These are phyloP conservation scores for Ceratobasidium sp. DNA, from an alignment of 1,284 basidiomycete genomes.

Conservation along the genomic window DNA sequence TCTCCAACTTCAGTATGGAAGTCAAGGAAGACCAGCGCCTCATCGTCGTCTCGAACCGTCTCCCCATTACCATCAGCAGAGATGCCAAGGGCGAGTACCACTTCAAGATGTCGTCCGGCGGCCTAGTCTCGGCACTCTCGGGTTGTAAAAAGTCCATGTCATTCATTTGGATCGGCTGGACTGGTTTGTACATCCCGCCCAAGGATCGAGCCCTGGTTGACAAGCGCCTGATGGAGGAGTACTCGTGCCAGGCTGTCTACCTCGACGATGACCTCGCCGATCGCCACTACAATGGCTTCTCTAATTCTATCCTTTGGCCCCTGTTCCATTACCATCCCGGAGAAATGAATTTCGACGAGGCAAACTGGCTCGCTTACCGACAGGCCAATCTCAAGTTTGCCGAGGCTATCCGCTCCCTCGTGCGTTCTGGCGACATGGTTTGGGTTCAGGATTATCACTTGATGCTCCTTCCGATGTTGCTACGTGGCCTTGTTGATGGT, in stretches of 20 bases:
- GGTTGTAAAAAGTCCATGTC: conserved; percentile 96
- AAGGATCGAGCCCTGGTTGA: conserved; percentile 88
- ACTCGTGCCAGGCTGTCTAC: conserved; percentile 97
- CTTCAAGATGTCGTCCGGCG: conserved; percentile 97
- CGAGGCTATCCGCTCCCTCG: conserved; percentile 79
- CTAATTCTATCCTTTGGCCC: conserved; percentile 99
- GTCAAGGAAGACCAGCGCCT: conserved; percentile 61
- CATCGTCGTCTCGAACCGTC: conserved; percentile 94
- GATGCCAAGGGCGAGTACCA: conserved; percentile 88
- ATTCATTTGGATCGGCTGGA: conserved; percentile 97
- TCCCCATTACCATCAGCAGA: conserved; percentile 91
- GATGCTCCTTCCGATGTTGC: conserved; percentile 96
- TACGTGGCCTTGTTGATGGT: conserved; percentile 87
- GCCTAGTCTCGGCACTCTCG: conserved; percentile 90
- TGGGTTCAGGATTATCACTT: conserved; percentile 99
- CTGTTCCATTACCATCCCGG: conserved; percentile 99
- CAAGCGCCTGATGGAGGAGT: conserved; percentile 89
- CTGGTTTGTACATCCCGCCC: conserved; percentile 86
- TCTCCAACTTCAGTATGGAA: conserved; percentile 44
- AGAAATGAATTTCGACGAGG: conserved; percentile 99
- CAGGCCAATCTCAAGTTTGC: conserved; percentile 97
- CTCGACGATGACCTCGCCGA: conserved; percentile 97
- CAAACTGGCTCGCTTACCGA: conserved; percentile 96
- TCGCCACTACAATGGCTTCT: conserved; percentile 98
- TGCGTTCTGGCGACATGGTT: conserved; percentile 88